Evolutionary conservation across 2,329 filamentous ascomycete genomes (phyloP).

Genomic region (Colletotrichum coccodes): DNA sequence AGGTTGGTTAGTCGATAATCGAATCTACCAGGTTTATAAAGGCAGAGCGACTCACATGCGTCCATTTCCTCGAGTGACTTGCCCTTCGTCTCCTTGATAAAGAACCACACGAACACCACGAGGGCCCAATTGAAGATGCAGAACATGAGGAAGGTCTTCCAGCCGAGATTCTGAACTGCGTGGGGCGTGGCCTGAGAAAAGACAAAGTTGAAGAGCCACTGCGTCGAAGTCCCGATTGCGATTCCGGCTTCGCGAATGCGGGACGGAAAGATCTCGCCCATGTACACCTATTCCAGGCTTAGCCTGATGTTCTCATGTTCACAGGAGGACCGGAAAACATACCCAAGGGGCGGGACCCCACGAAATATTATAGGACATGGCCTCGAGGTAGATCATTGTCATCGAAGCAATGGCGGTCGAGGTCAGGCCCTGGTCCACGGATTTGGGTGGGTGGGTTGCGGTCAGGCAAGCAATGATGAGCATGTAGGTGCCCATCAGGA

Average conservation of each 20-base stretch:
- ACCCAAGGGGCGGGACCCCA: slow-evolving; percentile 64
- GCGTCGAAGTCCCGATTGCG: slow-evolving; percentile 58
- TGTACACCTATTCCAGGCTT: slow-evolving; percentile 48
- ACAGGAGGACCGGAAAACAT: neutral
- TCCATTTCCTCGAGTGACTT: slow-evolving; percentile 56
- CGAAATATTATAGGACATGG: slow-evolving; percentile 60
- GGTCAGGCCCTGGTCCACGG: slow-evolving; percentile 39
- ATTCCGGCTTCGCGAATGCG: slow-evolving; percentile 60
- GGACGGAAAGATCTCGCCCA: slow-evolving; percentile 60
- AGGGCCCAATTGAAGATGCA: slow-evolving; percentile 58
- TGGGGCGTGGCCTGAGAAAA: slow-evolving; percentile 60
- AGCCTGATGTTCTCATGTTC: neutral
- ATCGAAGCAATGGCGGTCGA: slow-evolving; percentile 57
- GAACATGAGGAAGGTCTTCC: slow-evolving; percentile 62
- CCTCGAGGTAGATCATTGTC: slow-evolving; percentile 61
- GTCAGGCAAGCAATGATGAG: slow-evolving; percentile 61
- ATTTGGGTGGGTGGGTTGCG: slow-evolving; percentile 52
- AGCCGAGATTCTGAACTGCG: slow-evolving; percentile 55
- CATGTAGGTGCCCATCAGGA: slow-evolving; percentile 63
- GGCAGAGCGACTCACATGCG: slow-evolving; percentile 31
- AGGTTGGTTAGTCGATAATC: neutral
- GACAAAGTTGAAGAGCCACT: slow-evolving; percentile 64
- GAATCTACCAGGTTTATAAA: too few relatives aligned
- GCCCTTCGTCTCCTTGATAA: slow-evolving; percentile 55
- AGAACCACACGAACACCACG: slow-evolving; percentile 53